Evolutionary conservation across 768 basidiomycete genomes (phyloP), one percentile per base, ranked within the genome.

Genomic region (Pisolithus marmoratus): DNA sequence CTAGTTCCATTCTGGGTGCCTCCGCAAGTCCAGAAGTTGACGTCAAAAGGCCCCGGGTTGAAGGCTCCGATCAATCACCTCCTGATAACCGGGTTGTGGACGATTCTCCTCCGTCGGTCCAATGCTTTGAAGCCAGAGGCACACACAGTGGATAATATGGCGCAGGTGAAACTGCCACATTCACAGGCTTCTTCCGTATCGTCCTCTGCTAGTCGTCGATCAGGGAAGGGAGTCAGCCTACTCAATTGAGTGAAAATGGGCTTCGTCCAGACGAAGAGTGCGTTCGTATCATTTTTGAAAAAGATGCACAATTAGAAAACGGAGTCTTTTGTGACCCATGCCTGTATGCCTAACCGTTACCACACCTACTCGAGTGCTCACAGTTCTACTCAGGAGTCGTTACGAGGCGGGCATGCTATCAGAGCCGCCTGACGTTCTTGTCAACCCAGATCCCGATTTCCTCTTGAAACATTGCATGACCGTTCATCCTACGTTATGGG

Each of bases 401-500:
- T 55, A 60, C 20, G 59, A 68, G 17, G 58, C 52, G 9, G 46
- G 54, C 9, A 58, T 66, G 66, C 55, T 64, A 36, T 55, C 53
- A 1, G 67, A 69, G 26, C 63, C 58, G 26, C 67, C 67, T 3
- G 67, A 66, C 34, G 52, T 70, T 8, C 46, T 68, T 20, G 36
- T 63, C 42, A 47, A 55, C 26, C 66, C 67, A 6, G 54, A 58
- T 14, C 66, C 74, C 36, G 74, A 78, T 43, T 64, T 72, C 45
- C 70, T 80, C n/a, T 61, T 77, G 4, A 64, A 60, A 38, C 83
- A 84, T 57, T 80, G 76, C 60, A 62, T 67, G 55, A 64, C 59
- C 14, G 74, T 77, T 54, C 83, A 84, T 47, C 72, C 71, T 4
- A 55, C 66, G 4, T 76, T 72, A 17, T 84, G 82, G 81, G 63